A percentile compares a stretch with the other conserved stretches of the same genome.
These are phyloP conservation scores for Chrysochromulina parva DNA, from an alignment of 78 protist species.

Conservation along the genomic window DNA sequence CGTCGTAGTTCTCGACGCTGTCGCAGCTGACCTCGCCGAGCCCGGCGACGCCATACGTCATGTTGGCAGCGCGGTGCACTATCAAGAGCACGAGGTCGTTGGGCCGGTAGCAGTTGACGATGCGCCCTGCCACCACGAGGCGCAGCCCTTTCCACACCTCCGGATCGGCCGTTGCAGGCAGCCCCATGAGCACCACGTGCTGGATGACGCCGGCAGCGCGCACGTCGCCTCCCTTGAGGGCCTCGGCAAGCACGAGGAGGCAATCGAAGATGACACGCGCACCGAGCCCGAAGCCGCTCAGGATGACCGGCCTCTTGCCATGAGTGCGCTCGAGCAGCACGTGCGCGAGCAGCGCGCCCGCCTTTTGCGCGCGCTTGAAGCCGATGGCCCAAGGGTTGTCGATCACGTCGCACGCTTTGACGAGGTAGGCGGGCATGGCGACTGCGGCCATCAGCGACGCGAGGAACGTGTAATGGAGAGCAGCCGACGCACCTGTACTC, in stretches of 20 bases:
- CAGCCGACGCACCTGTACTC: not conserved
- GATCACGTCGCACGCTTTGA: not conserved
- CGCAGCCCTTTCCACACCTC: not conserved
- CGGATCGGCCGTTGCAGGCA: not conserved
- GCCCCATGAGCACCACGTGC: not conserved
- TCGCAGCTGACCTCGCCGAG: not conserved
- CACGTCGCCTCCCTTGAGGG: not conserved
- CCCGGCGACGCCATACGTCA: not conserved
- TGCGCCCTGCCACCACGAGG: not conserved
- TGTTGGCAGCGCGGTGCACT: not conserved
- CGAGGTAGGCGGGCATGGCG: not conserved
- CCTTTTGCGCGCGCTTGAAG: not conserved
- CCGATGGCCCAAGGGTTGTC: conserved; percentile 1
- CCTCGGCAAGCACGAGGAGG: not conserved
- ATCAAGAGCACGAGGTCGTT: not conserved
- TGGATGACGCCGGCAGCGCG: not conserved
- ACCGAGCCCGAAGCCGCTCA: not conserved
- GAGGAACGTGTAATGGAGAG: not conserved
- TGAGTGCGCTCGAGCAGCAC: not conserved
- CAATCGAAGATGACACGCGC: not conserved
- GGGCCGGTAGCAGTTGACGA: not conserved
- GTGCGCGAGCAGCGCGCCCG: not conserved
- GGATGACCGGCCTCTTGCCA: not conserved
- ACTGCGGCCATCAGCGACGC: not conserved
- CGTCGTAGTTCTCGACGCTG: not conserved